These are phyloP conservation scores for Boletus tomentosulus DNA, from an alignment of 768 basidiomycete genomes.

Conservation along the genomic window DNA sequence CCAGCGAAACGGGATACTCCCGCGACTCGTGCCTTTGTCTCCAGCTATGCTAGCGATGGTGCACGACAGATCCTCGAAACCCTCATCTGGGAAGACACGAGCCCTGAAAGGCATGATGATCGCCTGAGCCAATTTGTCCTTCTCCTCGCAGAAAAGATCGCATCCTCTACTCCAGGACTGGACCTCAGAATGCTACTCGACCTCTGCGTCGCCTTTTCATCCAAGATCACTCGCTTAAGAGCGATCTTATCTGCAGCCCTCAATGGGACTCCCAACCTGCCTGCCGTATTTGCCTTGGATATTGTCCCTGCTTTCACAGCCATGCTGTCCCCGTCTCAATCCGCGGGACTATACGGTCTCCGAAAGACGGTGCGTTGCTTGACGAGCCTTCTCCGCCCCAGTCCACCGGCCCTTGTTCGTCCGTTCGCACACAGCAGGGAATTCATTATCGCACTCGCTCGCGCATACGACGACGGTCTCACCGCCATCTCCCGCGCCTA, in stretches of 20 bases:
- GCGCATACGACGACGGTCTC: constrained; percentile 58
- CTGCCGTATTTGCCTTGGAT: constrained; percentile 36
- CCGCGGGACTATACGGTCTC: constrained; percentile 55
- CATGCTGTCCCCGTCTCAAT: constrained; percentile 41
- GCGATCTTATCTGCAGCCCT: constrained; percentile 42
- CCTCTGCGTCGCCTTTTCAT: constrained; percentile 54
- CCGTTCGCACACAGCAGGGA: constrained; percentile 49
- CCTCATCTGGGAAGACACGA: constrained; percentile 52
- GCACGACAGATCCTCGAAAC: constrained; percentile 50
- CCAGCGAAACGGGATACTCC: constrained; percentile 43
- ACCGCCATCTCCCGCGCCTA: constrained; percentile 53
- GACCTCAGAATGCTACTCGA: constrained; percentile 58
- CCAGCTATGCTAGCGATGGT: constrained; percentile 53
- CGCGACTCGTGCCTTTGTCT: constrained; percentile 46
- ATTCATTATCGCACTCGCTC: constrained; percentile 55
- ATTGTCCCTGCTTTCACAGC: constrained; percentile 55
- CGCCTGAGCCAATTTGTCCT: constrained; percentile 47
- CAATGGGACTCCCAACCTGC: constrained; percentile 30
- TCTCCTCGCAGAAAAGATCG: constrained; percentile 54
- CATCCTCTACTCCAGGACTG: constrained; percentile 36
- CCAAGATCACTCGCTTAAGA: constrained; percentile 41
- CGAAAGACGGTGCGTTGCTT: constrained; percentile 62
- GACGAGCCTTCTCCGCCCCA: constrained; percentile 47
- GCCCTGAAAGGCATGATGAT: constrained; percentile 35
- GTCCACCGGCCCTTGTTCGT: constrained; percentile 45